Conservation (phyloP, 2,329 filamentous ascomycete species). For the Aspergillus sp. region DNA sequence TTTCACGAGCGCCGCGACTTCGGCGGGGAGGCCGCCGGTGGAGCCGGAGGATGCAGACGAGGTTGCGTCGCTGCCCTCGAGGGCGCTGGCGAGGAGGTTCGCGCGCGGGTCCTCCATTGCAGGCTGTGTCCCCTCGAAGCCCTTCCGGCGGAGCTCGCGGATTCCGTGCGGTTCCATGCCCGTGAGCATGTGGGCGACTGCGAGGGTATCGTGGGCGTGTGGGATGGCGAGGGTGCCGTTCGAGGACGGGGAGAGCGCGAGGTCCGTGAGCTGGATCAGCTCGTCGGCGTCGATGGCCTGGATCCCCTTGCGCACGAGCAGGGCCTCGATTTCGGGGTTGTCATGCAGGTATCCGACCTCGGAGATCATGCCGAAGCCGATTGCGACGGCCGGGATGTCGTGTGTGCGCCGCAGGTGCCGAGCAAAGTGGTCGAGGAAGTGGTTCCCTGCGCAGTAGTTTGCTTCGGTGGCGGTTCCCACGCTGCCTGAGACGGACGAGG, state of each 20-base stretch:
- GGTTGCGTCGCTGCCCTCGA: not conserved
- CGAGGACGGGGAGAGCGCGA: not conserved
- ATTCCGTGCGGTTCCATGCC: not conserved
- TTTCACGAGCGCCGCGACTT: not conserved
- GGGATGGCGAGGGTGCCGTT: not conserved
- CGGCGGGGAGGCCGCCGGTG: not conserved
- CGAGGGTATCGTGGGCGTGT: not conserved
- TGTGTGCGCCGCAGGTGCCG: slow-evolving; percentile 28
- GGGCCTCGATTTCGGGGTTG: slow-evolving; percentile 1
- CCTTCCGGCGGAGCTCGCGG: not conserved
- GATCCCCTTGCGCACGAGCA: slow-evolving; percentile 29
- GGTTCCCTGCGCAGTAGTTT: slow-evolving; percentile 42
- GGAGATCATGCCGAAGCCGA: slow-evolving; percentile 42
- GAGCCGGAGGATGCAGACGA: not conserved
- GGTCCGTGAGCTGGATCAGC: slow-evolving; percentile 6
- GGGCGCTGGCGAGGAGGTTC: not conserved
- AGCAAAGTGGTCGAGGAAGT: slow-evolving; percentile 39
- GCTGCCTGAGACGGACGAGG: slow-evolving; percentile 33
- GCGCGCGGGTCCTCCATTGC: not conserved
- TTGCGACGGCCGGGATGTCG: slow-evolving; percentile 34
- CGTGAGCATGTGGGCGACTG: not conserved
- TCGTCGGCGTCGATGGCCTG: slow-evolving; percentile 38
- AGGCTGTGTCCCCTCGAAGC: not conserved
- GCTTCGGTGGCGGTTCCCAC: slow-evolving; percentile 36
- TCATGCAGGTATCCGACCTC: slow-evolving; percentile 37